These are phyloP conservation scores for Tothia fuscella DNA, from an alignment of 2,329 filamentous ascomycete species.

Conservation along the genomic window DNA sequence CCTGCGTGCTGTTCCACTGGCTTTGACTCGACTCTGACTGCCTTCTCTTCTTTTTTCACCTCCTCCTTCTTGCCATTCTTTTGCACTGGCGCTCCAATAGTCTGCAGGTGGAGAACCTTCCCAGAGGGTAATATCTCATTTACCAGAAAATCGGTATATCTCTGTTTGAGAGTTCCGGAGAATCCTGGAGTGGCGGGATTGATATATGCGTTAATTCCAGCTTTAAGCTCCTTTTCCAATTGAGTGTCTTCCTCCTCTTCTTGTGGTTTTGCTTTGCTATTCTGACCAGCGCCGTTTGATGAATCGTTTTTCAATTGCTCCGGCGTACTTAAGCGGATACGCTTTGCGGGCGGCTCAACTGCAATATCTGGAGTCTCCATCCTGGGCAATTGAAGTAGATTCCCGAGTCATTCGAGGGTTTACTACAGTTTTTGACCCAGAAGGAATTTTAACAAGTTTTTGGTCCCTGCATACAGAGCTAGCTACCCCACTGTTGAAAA, in stretches of 20 bases:
- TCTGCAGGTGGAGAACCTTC: constrained; percentile 57
- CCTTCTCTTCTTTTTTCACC: background rate
- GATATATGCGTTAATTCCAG: constrained; percentile 54
- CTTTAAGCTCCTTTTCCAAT: constrained; percentile 29
- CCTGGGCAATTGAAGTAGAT: background rate
- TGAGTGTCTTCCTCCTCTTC: constrained; percentile 4
- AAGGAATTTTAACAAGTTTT: too few species aligned
- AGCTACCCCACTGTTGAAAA: too few species aligned
- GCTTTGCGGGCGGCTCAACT: constrained; percentile 10
- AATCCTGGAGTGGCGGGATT: constrained; percentile 47
- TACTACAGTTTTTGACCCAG: too few species aligned
- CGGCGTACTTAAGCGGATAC: constrained; percentile 3
- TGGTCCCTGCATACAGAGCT: too few species aligned
- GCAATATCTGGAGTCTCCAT: background rate
- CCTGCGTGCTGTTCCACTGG: constrained; percentile 3
- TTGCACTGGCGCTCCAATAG: constrained; percentile 7
- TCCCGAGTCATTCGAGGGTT: too few species aligned
- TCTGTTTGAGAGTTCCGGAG: constrained; percentile 54
- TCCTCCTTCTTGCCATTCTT: background rate
- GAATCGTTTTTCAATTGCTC: background rate
- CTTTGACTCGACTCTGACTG: constrained; percentile 4
- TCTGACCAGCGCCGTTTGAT: too few species aligned
- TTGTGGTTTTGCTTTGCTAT: background rate
- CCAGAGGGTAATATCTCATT: constrained; percentile 75
- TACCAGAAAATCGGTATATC: constrained; percentile 86